Base-by-base conservation (phyloP, 2,329 filamentous ascomycete genomes). In the Dactylonectria estremocensis region DNA sequence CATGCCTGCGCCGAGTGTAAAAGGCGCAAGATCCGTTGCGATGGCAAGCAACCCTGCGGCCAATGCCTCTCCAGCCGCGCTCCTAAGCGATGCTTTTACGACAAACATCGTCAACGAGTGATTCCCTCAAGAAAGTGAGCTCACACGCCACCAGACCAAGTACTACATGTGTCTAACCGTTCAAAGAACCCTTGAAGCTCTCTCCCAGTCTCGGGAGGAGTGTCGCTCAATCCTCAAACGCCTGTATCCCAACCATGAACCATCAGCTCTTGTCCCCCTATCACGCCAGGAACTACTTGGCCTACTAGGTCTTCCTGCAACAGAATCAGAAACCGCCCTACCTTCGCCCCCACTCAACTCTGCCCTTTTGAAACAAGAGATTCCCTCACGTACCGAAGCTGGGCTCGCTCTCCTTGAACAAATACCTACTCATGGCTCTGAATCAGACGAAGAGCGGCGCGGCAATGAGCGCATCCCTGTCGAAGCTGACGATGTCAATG, bases 41-140 rank as follows among this genome's bases (percentile, higher is more conserved):
- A 95, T 82, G 93, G 93, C 61, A 89, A 91, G 72, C 91, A 94
- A 76, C 93, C 93, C 11, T 96, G 93, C 77, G 92, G 93, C 43
- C 93, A 95, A 78, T 96, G 93, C 78, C 88, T 93, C 65, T 95
- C 93, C 79, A 95, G 94, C 78, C 90, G 93, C 64, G 92, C 93
- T 69, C 91, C 92, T 4, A 93, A 95, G 78, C 86, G 90, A 61
- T 95, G 93, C 78, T 91, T 91, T 75, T 95, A 95, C 79, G 92
- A 94, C 72, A 94, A 95, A 81, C 93, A 94, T 70, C 88, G 92
- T 16, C 92, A 93, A 79, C 85, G 92, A 68, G 89, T 93, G 10
- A 91, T 94, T 65, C 93, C 93, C 1, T 95, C 93, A 9, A 88
- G 92, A 80, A 95, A 93, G 92, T 92, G 83, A 80, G 89, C 64